A percentile compares a stretch with the other conserved stretches of the same genome.
Conservation (phyloP, 1,284 basidiomycete species). For the Marasmius fiardii region DNA sequence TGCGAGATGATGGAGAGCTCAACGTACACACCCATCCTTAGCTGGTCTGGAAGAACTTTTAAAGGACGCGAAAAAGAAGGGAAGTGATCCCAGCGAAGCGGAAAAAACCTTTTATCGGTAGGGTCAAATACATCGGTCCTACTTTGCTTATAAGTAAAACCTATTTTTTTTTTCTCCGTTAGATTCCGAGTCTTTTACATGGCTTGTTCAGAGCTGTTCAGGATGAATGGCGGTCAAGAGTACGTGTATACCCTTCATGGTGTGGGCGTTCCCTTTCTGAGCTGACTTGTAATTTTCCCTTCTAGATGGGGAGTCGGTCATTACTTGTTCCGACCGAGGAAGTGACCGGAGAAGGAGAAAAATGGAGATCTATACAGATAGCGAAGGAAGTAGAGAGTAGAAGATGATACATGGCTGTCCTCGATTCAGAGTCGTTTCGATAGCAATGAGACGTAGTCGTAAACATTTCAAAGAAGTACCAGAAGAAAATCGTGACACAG, state of each 20-base stretch:
- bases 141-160: not conserved
- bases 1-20: not conserved
- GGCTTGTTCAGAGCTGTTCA: slow-evolving; percentile 75
- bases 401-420: too few relatives aligned
- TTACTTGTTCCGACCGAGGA: slow-evolving; percentile 20
- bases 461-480: not conserved
- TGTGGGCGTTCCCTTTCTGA: not conserved
- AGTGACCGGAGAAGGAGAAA: not conserved
- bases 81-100: slow-evolving; percentile 47
- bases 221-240: slow-evolving; percentile 63
- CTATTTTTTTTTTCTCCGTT: too few relatives aligned
- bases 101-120: slow-evolving; percentile 60
- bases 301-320: slow-evolving; percentile 22
- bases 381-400: too few relatives aligned
- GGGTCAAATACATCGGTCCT: not conserved
- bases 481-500: not conserved
- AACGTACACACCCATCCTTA: slow-evolving; percentile 24
- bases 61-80: slow-evolving; percentile 45
- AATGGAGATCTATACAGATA: not conserved
- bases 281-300: not conserved
- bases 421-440: not conserved
- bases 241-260: slow-evolving; percentile 29
- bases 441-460: not conserved
- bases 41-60: slow-evolving; percentile 52
- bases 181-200: slow-evolving; percentile 76